Base-by-base conservation (phyloP, 306 rosid species). In the Medicago truncatula region DNA sequence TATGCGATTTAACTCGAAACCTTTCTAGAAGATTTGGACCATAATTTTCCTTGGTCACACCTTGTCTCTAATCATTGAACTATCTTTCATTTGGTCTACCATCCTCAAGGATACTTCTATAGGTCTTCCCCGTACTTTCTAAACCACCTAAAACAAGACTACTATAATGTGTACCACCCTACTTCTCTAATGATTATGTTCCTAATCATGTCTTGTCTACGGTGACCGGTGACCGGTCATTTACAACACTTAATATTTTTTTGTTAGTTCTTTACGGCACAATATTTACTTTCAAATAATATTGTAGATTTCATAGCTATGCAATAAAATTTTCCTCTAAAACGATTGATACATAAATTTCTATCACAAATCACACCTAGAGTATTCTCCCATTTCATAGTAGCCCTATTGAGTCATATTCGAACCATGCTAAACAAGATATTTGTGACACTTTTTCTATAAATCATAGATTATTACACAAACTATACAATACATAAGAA, bases 1-100 rank as follows among this genome's bases (percentile, higher is more conserved):
- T 3, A 28, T 25, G 70, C 4, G 3, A 17, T 64, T 16, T 38
- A 62, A 64, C 25, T 38, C 49, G 1, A 38, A 39, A 16, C 14
- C 17, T 41, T 25, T 66, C 38, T 11, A 0, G n/a, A 41, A 6
- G 17, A 5, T 6, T 66, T 66, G 38, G 54, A 11, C 17, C 8
- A 41, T 17, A 41, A 18, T 5, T 41, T 41, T 40, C 34, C 68
- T 34, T 40, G 16, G 17, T 12, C 53, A 17, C 34, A 39, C 50
- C 52, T 8, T 18, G 3, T 41, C 50, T 41, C 36, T 11, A 41
- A 40, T 5, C 20, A 41, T 66, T 66, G 53, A 66, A 41, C 38
- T 41, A 66, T 66, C 36, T 66, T 17, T 67, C 72, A 67, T 67
- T 43, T 43, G 53, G 54, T 43, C 39, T 11, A 40, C 71, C 54